Percentiles rank a stretch among this genome's conserved stretches.
These are phyloP conservation scores for Ophiocordyceps camponoti-saundersi DNA, from an alignment of 2,329 filamentous ascomycete species.

Conservation along the genomic window DNA sequence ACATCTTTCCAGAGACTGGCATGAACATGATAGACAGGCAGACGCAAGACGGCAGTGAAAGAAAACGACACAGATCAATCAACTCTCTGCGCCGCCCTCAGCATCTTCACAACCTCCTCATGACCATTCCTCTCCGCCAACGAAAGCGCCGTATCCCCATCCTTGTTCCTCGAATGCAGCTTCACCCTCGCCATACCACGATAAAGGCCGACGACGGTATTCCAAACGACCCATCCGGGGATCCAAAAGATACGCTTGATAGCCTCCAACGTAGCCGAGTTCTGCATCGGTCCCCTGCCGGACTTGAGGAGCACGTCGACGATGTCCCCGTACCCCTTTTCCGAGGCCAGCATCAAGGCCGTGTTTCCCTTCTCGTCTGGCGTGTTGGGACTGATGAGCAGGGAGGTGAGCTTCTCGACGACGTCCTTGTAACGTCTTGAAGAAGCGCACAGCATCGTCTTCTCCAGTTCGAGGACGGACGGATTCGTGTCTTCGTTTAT, in stretches of 20 bases:
- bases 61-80: too few relatives aligned
- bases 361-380: background rate
- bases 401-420: background rate
- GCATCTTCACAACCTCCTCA: background rate
- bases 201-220: background rate
- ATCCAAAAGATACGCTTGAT: background rate
- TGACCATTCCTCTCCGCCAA: background rate
- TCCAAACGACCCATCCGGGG: background rate
- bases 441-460: background rate
- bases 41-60: too few relatives aligned
- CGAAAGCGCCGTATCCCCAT: background rate
- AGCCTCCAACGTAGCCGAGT: background rate
- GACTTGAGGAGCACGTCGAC: background rate
- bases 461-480: background rate
- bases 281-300: background rate
- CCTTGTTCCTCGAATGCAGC: background rate
- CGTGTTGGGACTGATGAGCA: background rate
- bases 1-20: too few relatives aligned
- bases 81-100: background rate
- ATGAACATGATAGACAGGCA: too few relatives aligned
- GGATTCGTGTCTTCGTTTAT: background rate
- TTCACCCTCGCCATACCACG: background rate
- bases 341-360: background rate
- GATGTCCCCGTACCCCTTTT: background rate
- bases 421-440: background rate